phyloP scores from a whole-genome alignment of 805 yeast genomes.

The Blastobotrys terrestris region DNA sequence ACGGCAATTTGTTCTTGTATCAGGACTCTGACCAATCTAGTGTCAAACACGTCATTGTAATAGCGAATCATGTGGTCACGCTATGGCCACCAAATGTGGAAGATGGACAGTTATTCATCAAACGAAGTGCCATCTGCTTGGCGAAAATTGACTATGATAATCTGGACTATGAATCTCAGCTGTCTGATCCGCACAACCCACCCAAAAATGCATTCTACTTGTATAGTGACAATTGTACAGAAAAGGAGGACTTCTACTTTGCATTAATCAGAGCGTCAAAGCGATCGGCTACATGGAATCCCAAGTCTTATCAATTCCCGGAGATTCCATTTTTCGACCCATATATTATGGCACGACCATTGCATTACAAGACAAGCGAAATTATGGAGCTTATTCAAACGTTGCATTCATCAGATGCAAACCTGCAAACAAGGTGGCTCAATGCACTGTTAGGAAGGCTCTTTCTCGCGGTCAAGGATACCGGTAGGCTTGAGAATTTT shows the following conservation, averaged over 20 bases:
- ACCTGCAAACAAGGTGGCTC: conserved; percentile 80
- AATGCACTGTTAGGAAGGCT: conserved; percentile 83
- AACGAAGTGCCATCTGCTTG: conserved; percentile 71
- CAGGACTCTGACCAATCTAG: conserved; percentile 58
- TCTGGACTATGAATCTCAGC: conserved; percentile 17
- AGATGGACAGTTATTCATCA: conserved; percentile 78
- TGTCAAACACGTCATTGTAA: conserved; percentile 71
- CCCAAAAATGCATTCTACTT: conserved; percentile 48
- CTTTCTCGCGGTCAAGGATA: conserved; percentile 68
- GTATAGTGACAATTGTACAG: conserved; percentile 69
- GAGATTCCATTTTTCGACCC: conserved; percentile 44
- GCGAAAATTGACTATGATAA: conserved; percentile 39
- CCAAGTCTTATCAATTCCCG: background rate
- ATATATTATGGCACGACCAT: conserved; percentile 57
- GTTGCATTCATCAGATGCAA: conserved; percentile 76
- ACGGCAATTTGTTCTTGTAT: conserved; percentile 84
- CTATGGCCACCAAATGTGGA: conserved; percentile 77
- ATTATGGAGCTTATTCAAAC: conserved; percentile 69
- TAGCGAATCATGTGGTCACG: conserved; percentile 62
- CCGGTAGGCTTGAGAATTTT: conserved; percentile 55
- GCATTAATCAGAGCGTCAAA: conserved; percentile 74
- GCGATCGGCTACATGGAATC: conserved; percentile 9
- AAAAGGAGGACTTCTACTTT: conserved; percentile 93
- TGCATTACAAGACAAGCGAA: conserved; percentile 65
- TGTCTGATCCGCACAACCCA: conserved; percentile 17